These are phyloP conservation scores for Barnettozyma pratensis DNA, from an alignment of 805 yeast species.

Conservation along the genomic window DNA sequence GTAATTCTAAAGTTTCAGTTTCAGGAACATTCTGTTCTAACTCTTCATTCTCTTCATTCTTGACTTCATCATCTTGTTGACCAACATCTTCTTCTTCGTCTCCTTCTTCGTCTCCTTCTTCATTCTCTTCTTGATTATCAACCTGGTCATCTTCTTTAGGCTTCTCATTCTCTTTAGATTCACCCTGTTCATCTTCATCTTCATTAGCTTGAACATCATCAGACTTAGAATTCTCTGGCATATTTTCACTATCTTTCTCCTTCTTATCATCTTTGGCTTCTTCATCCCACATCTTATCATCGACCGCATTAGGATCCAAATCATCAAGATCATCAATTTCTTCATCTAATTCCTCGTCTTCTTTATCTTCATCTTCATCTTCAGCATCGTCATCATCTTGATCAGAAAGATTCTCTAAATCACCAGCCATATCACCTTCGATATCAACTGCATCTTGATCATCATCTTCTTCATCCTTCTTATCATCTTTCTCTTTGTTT, in stretches of 20 bases:
- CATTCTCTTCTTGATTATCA: conserved; percentile 29
- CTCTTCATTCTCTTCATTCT: conserved; percentile 61
- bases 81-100: conserved; percentile 71
- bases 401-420: conserved; percentile 71
- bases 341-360: conserved; percentile 76
- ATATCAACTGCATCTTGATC: conserved; percentile 89
- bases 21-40: conserved; percentile 76
- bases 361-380: conserved; percentile 49
- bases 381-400: conserved; percentile 56
- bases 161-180: conserved; percentile 30
- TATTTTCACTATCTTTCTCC: conserved; percentile 75
- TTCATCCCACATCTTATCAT: conserved; percentile 98
- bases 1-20: conserved; percentile 79
- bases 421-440: conserved; percentile 97
- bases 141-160: conserved; percentile 32
- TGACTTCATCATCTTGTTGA: conserved; percentile 76
- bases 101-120: conserved; percentile 38
- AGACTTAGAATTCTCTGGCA: conserved; percentile 52
- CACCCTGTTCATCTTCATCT: conserved; percentile 30
- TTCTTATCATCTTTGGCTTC: conserved; percentile 71
- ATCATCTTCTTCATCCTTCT: conserved; percentile 61
- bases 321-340: conserved; percentile 87
- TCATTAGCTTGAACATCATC: conserved; percentile 38
- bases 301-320: conserved; percentile 89
- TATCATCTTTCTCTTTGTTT: conserved; percentile 65